Evolutionary conservation across 1,139 yeast genomes (phyloP).

Genomic region (Yamadazyma atmosphaerica): DNA sequence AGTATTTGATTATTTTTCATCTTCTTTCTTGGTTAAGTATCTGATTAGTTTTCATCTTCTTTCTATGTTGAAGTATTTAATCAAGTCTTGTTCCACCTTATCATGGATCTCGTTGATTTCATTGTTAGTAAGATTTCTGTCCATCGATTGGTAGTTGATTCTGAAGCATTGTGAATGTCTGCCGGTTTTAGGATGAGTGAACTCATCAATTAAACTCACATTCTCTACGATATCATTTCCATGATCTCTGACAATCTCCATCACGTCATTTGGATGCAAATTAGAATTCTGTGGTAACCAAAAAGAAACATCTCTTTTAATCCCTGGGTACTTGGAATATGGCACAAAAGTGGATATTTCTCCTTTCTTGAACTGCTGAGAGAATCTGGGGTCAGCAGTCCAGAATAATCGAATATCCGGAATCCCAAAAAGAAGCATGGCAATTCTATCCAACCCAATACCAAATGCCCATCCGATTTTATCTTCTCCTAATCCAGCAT

Average conservation of each 20-base stretch:
- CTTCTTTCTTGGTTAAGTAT: too few species aligned
- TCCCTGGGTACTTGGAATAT: constrained; percentile 88
- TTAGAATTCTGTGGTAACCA: constrained; percentile 62
- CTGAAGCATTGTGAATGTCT: constrained; percentile 83
- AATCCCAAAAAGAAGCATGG: constrained; percentile 91
- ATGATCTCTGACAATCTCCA: constrained; percentile 83
- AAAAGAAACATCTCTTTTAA: constrained; percentile 84
- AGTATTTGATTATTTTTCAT: too few species aligned
- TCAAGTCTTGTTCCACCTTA: constrained; percentile 57
- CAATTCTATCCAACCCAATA: constrained; percentile 90
- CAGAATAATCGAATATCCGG: constrained; percentile 95
- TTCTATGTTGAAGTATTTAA: constrained; percentile 54
- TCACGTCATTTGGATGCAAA: constrained; percentile 84
- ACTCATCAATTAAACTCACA: constrained; percentile 78
- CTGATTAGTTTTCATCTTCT: too few species aligned
- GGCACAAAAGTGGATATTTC: constrained; percentile 76
- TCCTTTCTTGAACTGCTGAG: constrained; percentile 66
- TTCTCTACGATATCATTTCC: constrained; percentile 91
- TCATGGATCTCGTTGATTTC: constrained; percentile 76
- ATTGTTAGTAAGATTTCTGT: constrained; percentile 77
- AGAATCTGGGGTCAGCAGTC: constrained; percentile 81
- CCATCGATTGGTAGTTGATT: constrained; percentile 94
- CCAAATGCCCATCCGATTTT: constrained; percentile 97
- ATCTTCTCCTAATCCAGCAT: constrained; percentile 65
- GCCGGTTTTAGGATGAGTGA: constrained; percentile 80